Conservation (phyloP, 2,329 filamentous ascomycete genomes). For the Didymellaceae sp. region DNA sequence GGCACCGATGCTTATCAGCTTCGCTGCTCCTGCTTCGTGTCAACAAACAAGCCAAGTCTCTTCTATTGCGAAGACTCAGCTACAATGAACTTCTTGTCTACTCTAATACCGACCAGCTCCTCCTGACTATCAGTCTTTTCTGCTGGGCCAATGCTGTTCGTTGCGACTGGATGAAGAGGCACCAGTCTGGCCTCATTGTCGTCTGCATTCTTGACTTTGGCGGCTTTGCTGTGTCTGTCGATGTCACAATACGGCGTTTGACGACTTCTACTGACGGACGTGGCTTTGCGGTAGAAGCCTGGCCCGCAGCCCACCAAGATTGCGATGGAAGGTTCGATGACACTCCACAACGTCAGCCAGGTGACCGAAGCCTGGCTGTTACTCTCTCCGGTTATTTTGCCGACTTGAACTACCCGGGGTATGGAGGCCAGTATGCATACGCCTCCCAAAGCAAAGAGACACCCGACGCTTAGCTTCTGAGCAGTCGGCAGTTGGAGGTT, state of each 20-base stretch:
- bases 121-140: background rate
- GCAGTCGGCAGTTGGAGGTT: background rate
- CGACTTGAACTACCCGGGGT: background rate
- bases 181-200: background rate
- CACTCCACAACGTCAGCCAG: background rate
- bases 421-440: background rate
- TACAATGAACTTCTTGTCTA: background rate
- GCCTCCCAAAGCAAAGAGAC: background rate
- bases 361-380: background rate
- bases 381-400: background rate
- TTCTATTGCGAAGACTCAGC: background rate
- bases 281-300: background rate
- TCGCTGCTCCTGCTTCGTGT: too few relatives aligned
- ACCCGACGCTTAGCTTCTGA: background rate
- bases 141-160: background rate
- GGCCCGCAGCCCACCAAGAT: background rate
- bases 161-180: background rate
- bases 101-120: background rate
- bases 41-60: too few relatives aligned
- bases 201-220: background rate
- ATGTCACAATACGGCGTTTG: background rate
- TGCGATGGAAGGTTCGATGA: background rate
- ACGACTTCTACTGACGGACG: background rate
- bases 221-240: background rate
- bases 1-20: too few relatives aligned